These are phyloP conservation scores for Clavispora santaluciae DNA, from an alignment of 805 yeast genomes.

Conservation along the genomic window DNA sequence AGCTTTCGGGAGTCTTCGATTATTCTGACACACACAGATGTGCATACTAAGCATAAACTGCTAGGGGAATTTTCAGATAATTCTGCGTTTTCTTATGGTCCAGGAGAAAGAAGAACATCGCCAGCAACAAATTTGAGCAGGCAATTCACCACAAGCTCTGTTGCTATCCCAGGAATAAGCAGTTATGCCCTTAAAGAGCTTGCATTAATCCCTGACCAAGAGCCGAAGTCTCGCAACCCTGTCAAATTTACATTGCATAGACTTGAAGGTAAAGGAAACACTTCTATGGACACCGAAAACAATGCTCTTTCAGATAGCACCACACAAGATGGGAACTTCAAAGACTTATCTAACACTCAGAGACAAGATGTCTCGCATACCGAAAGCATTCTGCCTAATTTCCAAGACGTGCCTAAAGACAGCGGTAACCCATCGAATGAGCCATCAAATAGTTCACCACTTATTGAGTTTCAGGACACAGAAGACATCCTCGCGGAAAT, in stretches of 20 bases:
- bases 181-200: conserved; percentile 47
- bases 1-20: conserved; percentile 11
- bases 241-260: conserved; percentile 68
- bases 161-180: conserved; percentile 54
- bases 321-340: background rate
- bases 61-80: conserved; percentile 17
- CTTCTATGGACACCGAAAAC: background rate
- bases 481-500: conserved; percentile 36
- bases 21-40: background rate
- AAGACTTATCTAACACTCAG: conserved; percentile 2
- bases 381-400: background rate
- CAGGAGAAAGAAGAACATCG: conserved; percentile 13
- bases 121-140: background rate
- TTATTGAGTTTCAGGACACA: conserved; percentile 16
- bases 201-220: conserved; percentile 82
- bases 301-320: background rate
- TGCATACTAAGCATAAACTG: background rate
- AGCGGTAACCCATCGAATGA: background rate
- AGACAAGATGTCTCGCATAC: background rate
- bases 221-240: conserved; percentile 61
- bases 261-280: conserved; percentile 61
- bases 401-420: conserved; percentile 2
- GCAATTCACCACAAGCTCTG: conserved; percentile 25
- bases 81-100: conserved; percentile 31
- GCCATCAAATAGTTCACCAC: background rate